Evolutionary conservation across 108 stramenopile genomes (phyloP).

Genomic region (Epithemia pelagica): DNA sequence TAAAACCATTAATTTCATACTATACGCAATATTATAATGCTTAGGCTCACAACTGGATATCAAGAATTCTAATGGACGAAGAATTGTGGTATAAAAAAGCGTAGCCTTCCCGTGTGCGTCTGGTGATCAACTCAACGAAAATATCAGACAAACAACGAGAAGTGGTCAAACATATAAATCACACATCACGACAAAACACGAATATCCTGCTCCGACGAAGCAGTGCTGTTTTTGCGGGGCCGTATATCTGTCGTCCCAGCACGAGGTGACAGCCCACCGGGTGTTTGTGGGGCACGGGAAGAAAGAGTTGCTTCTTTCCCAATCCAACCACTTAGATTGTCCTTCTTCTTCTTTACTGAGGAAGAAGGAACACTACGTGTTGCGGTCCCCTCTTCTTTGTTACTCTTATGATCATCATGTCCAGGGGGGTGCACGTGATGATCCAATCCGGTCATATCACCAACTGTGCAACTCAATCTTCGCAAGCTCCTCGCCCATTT

Average conservation of each 20-base stretch:
- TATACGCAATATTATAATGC: too few relatives aligned
- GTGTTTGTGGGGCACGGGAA: not conserved
- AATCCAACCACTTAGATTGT: not conserved
- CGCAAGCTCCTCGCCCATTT: constrained; percentile 43
- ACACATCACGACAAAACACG: not conserved
- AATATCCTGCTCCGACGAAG: not conserved
- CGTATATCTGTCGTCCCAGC: not conserved
- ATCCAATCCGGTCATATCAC: constrained; percentile 10
- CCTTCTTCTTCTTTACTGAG: not conserved
- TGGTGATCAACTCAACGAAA: too few relatives aligned
- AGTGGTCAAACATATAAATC: too few relatives aligned
- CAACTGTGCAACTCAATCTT: constrained; percentile 17
- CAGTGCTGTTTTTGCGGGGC: not conserved
- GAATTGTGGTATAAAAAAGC: too few relatives aligned
- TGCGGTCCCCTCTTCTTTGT: not conserved
- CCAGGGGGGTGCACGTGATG: constrained; percentile 25
- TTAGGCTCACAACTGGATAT: too few relatives aligned
- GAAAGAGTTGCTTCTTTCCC: constrained; percentile 5
- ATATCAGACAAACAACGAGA: too few relatives aligned
- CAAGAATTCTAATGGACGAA: too few relatives aligned
- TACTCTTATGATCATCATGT: constrained; percentile 16
- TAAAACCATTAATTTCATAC: too few relatives aligned
- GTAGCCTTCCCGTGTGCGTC: too few relatives aligned
- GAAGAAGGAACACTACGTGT: not conserved
- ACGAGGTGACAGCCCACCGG: not conserved